Conservation (phyloP, 345 rosid species). For the Sisymbrium altissimum region DNA sequence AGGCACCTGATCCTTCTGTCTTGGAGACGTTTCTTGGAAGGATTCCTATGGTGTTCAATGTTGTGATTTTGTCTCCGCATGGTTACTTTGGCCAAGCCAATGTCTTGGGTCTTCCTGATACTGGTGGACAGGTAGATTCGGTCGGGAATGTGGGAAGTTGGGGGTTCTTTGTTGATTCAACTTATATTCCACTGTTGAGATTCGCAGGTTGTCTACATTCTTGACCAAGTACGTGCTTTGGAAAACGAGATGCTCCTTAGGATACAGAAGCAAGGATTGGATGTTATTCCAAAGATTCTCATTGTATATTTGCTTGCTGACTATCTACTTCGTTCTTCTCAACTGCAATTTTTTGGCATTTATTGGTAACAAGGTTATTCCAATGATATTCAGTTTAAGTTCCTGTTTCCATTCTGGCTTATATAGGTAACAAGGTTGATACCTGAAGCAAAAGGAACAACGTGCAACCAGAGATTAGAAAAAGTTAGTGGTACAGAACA, state of each 20-base stretch:
- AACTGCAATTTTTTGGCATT: background rate
- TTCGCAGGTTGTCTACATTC: constrained; percentile 51
- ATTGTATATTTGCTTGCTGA: constrained; percentile 32
- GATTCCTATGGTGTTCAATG: constrained; percentile 64
- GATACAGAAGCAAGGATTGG: constrained; percentile 50
- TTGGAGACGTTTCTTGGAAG: constrained; percentile 63
- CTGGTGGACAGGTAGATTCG: constrained; percentile 53
- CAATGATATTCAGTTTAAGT: background rate
- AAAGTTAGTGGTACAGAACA: constrained; percentile 50
- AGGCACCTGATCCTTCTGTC: constrained; percentile 61
- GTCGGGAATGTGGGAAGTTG: background rate
- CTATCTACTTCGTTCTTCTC: background rate
- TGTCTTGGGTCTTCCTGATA: constrained; percentile 64
- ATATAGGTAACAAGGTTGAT: constrained; percentile 45
- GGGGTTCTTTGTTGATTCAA: background rate
- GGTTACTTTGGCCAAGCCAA: constrained; percentile 68
- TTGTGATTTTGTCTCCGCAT: constrained; percentile 57
- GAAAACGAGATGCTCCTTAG: constrained; percentile 61
- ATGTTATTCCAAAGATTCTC: constrained; percentile 47
- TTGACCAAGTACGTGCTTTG: constrained; percentile 67
- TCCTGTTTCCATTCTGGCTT: background rate
- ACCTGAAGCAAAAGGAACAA: constrained; percentile 50
- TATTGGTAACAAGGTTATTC: constrained; percentile 48
- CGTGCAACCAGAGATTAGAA: constrained; percentile 54
- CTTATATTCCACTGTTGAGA: background rate